Percentiles rank a stretch among this genome's conserved stretches.
Evolutionary conservation across 352 stramenopile species (phyloP).

Genomic region (Phytophthora hybrid): DNA sequence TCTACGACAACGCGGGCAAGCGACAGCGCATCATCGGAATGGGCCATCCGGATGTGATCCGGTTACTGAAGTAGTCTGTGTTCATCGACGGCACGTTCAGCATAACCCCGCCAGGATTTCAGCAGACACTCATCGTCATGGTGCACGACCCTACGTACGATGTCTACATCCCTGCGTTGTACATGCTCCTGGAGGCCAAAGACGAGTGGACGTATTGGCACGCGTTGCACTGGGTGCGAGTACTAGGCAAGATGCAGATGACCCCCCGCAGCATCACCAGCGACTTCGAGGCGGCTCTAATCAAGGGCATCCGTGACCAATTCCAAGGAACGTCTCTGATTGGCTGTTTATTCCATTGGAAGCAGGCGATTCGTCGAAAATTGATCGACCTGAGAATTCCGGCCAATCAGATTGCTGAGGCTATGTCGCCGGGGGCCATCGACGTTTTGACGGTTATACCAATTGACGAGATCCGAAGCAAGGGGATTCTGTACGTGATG

Average conservation of each 20-base stretch:
- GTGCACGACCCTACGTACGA: constrained; percentile 6
- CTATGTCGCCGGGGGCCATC: constrained; percentile 3
- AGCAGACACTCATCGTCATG: constrained; percentile 2
- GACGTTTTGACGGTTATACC: constrained; percentile 18
- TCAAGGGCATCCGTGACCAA: no score
- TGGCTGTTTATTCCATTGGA: constrained; percentile 17
- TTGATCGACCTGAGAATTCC: constrained; percentile 1
- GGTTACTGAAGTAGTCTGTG: constrained; percentile 6
- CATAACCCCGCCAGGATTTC: neutral
- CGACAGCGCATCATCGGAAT: constrained; percentile 9
- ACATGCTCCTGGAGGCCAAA: neutral
- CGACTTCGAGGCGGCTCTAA: no score
- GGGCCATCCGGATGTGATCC: constrained; percentile 8
- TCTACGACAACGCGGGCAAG: neutral
- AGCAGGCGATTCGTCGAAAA: constrained; percentile 10
- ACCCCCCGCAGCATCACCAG: no score
- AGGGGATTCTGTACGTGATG: constrained; percentile 16
- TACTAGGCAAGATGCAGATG: no score
- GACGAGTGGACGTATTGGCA: no score
- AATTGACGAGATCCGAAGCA: constrained; percentile 4
- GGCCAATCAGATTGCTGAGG: constrained; percentile 10
- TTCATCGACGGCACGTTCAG: constrained; percentile 5
- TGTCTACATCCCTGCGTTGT: constrained; percentile 6
- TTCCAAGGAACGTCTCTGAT: no score
- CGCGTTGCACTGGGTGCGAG: no score